Percentiles rank a stretch among this genome's conserved stretches.
Conservation (phyloP, 2,329 filamentous ascomycete genomes). For the Exophiala aquamarina region DNA sequence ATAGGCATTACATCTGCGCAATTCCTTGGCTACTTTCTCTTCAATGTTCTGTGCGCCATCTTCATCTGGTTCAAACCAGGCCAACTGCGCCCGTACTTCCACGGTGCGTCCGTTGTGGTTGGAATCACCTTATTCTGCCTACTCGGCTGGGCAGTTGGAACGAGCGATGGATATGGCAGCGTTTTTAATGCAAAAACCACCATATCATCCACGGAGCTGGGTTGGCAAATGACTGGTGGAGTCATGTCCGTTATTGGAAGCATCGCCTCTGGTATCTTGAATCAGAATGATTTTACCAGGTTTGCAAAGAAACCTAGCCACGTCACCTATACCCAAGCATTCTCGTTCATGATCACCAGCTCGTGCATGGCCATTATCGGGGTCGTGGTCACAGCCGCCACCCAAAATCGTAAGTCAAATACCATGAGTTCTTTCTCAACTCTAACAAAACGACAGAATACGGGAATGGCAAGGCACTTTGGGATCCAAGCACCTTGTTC, state of each 20-base stretch:
- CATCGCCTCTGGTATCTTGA: constrained; percentile 34
- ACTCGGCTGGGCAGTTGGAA: constrained; percentile 22
- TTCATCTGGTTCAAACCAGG: constrained; percentile 46
- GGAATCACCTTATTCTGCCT: constrained; percentile 11
- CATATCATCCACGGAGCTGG: constrained; percentile 13
- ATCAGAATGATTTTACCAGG: constrained; percentile 35
- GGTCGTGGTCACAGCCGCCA: constrained; percentile 35
- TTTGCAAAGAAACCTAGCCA: constrained; percentile 42
- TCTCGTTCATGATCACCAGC: constrained; percentile 38
- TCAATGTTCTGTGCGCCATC: constrained; percentile 35
- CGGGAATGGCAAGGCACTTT: constrained; percentile 37
- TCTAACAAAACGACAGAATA: constrained; percentile 17
- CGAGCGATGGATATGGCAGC: constrained; percentile 21
- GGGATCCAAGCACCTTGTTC: constrained; percentile 44
- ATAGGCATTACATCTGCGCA: constrained; percentile 31
- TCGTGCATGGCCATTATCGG: too few species aligned
- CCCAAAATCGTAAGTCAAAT: constrained; percentile 25
- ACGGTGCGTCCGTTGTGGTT: constrained; percentile 33
- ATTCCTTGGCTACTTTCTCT: constrained; percentile 46
- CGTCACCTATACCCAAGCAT: constrained; percentile 41
- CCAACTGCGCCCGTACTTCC: constrained; percentile 44
- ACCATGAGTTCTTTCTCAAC: too few species aligned
- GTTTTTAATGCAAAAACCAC: constrained; percentile 15
- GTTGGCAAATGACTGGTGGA: constrained; percentile 22
- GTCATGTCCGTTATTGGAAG: constrained; percentile 34